Evolutionary conservation across 768 basidiomycete genomes (phyloP).

Genomic region (Calocybe indica): DNA sequence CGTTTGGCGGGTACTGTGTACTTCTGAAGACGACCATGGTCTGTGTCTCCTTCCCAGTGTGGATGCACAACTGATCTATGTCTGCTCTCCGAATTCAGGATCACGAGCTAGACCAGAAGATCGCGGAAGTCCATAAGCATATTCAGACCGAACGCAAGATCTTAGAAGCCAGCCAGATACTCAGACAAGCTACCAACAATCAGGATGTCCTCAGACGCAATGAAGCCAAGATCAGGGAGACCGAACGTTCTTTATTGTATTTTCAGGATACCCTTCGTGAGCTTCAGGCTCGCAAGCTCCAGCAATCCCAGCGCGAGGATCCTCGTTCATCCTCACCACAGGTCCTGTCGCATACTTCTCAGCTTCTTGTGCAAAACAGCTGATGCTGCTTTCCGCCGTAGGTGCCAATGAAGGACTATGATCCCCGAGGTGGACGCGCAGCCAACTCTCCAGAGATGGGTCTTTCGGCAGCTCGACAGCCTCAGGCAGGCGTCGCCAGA

Average conservation of each 20-base stretch:
- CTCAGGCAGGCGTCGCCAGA: conserved; percentile 35
- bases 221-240: conserved; percentile 83
- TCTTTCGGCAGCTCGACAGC: conserved; percentile 25
- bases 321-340: conserved; percentile 37
- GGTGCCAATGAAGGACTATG: conserved; percentile 50
- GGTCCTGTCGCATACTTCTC: conserved; percentile 19
- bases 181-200: conserved; percentile 80
- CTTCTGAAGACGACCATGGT: conserved; percentile 16
- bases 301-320: conserved; percentile 52
- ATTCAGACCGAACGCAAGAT: conserved; percentile 93
- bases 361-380: conserved; percentile 6
- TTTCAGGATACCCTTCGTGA: conserved; percentile 83
- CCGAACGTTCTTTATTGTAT: conserved; percentile 77
- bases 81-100: conserved; percentile 23
- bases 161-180: conserved; percentile 73
- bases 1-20: conserved; percentile 9
- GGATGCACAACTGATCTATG: too few species aligned
- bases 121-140: conserved; percentile 83
- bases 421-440: conserved; percentile 25
- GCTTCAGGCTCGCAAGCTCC: conserved; percentile 71
- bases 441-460: conserved; percentile 34
- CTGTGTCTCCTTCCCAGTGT: not conserved
- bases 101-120: conserved; percentile 86
- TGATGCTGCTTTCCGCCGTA: conserved; percentile 19
- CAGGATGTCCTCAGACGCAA: conserved; percentile 79